phyloP scores from a whole-genome alignment of 2,329 filamentous ascomycete genomes.

The Lithohypha guttulata region DNA sequence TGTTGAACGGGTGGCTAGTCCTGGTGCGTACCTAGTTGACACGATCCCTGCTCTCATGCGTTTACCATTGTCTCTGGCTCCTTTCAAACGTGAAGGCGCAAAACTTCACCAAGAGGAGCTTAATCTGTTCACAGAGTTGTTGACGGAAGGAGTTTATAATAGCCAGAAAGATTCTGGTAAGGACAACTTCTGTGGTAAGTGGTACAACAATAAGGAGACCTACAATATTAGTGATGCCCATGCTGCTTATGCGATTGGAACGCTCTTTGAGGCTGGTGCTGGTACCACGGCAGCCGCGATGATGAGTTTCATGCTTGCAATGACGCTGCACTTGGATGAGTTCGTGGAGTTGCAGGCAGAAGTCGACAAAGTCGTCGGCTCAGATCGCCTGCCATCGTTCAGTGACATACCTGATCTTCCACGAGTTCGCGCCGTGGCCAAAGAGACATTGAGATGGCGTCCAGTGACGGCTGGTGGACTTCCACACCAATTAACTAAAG shows the following conservation, averaged over 20 bases:
- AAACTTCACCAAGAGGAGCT: conserved; percentile 23
- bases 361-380: conserved; percentile 25
- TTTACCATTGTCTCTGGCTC: conserved; percentile 23
- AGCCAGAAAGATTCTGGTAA: conserved; percentile 16
- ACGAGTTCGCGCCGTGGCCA: conserved; percentile 29
- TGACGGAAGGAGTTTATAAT: conserved; percentile 25
- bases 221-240: conserved; percentile 23
- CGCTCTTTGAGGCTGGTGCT: conserved; percentile 25
- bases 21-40: conserved; percentile 30
- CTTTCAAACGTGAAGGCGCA: conserved; percentile 25
- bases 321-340: conserved; percentile 22
- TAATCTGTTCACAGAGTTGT: conserved; percentile 23
- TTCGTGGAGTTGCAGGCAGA: conserved; percentile 24
- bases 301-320: conserved; percentile 25
- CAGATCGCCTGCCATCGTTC: conserved; percentile 26
- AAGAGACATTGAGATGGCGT: conserved; percentile 36
- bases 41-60: conserved; percentile 24
- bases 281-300: conserved; percentile 26
- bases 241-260: conserved; percentile 26
- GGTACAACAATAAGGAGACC: conserved; percentile 21
- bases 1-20: conserved; percentile 28
- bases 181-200: conserved; percentile 11
- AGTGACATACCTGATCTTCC: conserved; percentile 28
- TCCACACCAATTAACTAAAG: conserved; percentile 16
- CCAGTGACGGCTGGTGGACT: conserved; percentile 24